These are phyloP conservation scores for Fusarium protoensiforme DNA, from an alignment of 2,329 filamentous ascomycete species.

Conservation along the genomic window DNA sequence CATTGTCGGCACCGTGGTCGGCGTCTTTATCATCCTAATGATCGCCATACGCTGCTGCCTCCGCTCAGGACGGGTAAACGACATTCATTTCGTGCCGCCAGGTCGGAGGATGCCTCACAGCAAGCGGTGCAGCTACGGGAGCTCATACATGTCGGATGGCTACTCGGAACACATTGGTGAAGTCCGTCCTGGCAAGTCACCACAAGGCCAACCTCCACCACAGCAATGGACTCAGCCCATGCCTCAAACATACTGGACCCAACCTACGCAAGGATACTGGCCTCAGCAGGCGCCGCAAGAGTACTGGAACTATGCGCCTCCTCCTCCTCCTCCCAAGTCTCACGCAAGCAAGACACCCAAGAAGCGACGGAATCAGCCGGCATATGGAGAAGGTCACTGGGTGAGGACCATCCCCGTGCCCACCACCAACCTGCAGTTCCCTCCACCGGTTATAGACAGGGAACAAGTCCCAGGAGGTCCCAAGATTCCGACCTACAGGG, in stretches of 20 bases:
- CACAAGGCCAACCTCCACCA: background rate
- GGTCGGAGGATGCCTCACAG: background rate
- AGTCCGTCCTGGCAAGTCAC: background rate
- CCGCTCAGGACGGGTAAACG: constrained; percentile 15
- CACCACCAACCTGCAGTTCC: constrained; percentile 17
- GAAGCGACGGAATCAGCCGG: background rate
- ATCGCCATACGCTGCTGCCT: constrained; percentile 47
- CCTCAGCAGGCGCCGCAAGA: background rate
- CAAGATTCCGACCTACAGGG: constrained; percentile 48
- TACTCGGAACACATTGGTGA: constrained; percentile 7
- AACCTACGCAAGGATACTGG: background rate
- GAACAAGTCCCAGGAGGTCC: constrained; percentile 49
- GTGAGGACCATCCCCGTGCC: constrained; percentile 25
- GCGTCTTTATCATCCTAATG: constrained; percentile 49
- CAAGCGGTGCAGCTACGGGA: constrained; percentile 26
- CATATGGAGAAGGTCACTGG: background rate
- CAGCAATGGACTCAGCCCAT: background rate
- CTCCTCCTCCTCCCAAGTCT: background rate
- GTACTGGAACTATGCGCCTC: background rate
- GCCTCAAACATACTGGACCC: background rate
- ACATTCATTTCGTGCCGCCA: background rate
- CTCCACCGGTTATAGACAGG: constrained; percentile 30
- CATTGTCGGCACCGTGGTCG: constrained; percentile 54
- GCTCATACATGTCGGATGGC: constrained; percentile 25
- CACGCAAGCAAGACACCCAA: background rate